Evolutionary conservation across 2,329 filamentous ascomycete genomes (phyloP), one percentile per base, ranked within the genome.

Genomic region (Colletotrichum tropicale): DNA sequence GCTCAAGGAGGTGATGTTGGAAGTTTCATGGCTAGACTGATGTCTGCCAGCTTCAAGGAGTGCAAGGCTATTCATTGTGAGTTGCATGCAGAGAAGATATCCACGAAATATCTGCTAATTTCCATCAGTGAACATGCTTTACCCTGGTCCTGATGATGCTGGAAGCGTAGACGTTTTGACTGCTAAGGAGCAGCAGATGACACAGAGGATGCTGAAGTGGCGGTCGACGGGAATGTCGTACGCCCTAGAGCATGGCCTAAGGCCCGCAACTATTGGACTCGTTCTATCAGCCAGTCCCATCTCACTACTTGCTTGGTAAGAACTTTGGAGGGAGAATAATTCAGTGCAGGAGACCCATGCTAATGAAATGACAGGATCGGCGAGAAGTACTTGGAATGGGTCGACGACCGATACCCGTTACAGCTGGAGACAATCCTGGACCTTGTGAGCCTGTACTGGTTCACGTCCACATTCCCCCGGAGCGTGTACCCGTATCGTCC

Each of bases 1-100:
- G 85, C 86, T 0, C 90, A 92, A 80, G 91, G 91, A 12, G 91
- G 91, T 5, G 91, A 93, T 77, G 83, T 92, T 3, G 89, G 90
- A 4, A 86, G 84, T 58, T 81, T 84, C 30, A 72, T 91, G 6
- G 82, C 85, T 0, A 81, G 88, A 15, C 77, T 85, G 1, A 79
- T 91, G 60, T 86, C 85, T 6, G 83, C 81, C 0, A 81, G 80
- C 1, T 85, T 86, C 62, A 79, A 85, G 1, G 85, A 86, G 61
- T 91, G 89, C 81, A 90, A 88, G 80, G 89, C 85, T 36, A 81
- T 83, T 43, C 83, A 85, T 34, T 26, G 74, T 75, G 10, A 70
- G 70, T 34, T 15, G 2, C 10, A 5, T 7, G 18, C 3, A 1
- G 1, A 2, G 9, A 21, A 8, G 2, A 7, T 15, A 1, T 3